These are phyloP conservation scores for Phytophthora ramorum DNA, from an alignment of 352 stramenopile genomes.

Conservation along the genomic window DNA sequence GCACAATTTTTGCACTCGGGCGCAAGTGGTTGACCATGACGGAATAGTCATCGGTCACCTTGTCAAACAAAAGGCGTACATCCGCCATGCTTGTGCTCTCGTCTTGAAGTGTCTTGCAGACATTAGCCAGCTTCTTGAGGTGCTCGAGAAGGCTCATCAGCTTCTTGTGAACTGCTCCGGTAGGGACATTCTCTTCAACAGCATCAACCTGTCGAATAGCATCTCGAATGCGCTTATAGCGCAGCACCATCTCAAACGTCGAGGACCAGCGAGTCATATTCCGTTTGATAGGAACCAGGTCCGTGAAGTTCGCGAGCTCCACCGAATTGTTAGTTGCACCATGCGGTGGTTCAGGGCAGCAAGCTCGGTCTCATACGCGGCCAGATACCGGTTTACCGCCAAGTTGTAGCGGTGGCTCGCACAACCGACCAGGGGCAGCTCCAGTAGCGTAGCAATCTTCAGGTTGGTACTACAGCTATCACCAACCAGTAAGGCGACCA, in stretches of 20 bases:
- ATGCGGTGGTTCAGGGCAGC: conserved; percentile 1
- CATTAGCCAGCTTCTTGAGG: conserved; percentile 9
- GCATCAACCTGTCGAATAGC: conserved; percentile 13
- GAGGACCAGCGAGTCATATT: conserved; percentile 9
- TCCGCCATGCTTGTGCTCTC: conserved; percentile 5
- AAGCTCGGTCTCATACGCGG: conserved; percentile 1
- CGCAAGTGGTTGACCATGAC: conserved; percentile 6
- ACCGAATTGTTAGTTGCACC: conserved; percentile 14
- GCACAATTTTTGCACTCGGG: conserved; percentile 5
- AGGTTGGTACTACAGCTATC: conserved; percentile 4
- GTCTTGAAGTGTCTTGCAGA: conserved; percentile 4
- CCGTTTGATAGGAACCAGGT: conserved; percentile 12
- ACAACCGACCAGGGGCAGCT: neutral
- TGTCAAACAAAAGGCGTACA: conserved; percentile 6
- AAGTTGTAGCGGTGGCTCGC: conserved; percentile 9
- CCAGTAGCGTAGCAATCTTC: conserved; percentile 3
- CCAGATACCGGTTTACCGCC: conserved; percentile 5
- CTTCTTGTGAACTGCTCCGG: neutral
- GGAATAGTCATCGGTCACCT: neutral
- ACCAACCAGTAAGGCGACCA: conserved; percentile 10
- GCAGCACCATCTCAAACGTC: conserved; percentile 1
- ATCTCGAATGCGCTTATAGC: conserved; percentile 6
- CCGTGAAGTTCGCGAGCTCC: conserved; percentile 6
- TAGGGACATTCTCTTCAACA: conserved; percentile 12
- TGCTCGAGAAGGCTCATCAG: neutral